phyloP scores from a whole-genome alignment of 495 filamentous ascomycete genomes.

The Poronia punctata region DNA sequence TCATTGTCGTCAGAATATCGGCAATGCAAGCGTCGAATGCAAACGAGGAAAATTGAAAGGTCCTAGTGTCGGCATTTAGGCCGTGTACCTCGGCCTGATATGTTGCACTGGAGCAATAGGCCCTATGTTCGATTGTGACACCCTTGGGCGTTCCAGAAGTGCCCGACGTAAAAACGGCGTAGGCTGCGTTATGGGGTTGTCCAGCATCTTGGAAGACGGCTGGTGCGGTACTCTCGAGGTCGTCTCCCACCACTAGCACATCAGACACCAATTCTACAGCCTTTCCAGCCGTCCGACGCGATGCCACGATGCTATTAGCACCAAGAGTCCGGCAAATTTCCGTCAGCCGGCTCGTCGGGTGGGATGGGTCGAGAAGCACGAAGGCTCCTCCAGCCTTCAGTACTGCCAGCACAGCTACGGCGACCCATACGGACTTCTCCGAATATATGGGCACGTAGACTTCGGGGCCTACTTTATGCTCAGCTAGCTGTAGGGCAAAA shows the following conservation, averaged over 20 bases:
- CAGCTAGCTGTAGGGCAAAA: background rate
- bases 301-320: background rate
- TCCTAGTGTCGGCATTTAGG: conserved; percentile 18
- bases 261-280: background rate
- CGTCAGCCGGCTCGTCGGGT: conserved; percentile 27
- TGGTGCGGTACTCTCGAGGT: background rate
- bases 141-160: conserved; percentile 39
- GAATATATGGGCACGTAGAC: conserved; percentile 33
- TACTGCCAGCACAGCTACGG: conserved; percentile 39
- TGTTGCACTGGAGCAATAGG: background rate
- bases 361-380: conserved; percentile 33
- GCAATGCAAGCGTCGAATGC: conserved; percentile 52
- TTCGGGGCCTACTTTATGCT: conserved; percentile 17
- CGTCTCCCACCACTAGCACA: background rate
- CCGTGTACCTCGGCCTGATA: background rate
- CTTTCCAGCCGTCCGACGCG: background rate
- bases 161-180: conserved; percentile 36
- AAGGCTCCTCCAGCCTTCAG: conserved; percentile 42
- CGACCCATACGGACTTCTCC: conserved; percentile 40
- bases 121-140: conserved; percentile 27
- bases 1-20: conserved; percentile 51
- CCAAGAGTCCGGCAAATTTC: conserved; percentile 1
- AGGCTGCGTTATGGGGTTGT: conserved; percentile 14
- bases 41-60: conserved; percentile 52
- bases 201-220: background rate